A percentile compares a stretch with the other conserved stretches of the same genome.
phyloP scores from a whole-genome alignment of 805 yeast species.

The Kodamaea nitidulidarum region DNA sequence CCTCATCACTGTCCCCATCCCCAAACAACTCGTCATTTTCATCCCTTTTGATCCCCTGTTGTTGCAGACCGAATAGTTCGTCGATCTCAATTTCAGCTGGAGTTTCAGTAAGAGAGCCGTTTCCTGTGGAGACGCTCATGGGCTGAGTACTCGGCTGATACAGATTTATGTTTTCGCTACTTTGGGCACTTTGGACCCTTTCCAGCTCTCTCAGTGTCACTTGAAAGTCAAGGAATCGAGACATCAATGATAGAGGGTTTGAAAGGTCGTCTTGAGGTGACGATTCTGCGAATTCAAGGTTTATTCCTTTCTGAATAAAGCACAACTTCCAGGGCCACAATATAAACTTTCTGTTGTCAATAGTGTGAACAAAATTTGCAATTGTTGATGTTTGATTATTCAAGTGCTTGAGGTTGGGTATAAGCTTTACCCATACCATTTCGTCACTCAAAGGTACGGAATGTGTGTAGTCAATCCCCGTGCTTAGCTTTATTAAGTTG shows the following conservation, averaged over 20 bases:
- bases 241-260: constrained; percentile 33
- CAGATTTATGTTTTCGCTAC: background rate
- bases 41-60: background rate
- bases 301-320: constrained; percentile 48
- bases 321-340: constrained; percentile 74
- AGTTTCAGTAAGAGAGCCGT: constrained; percentile 1
- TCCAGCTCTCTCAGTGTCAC: background rate
- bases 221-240: constrained; percentile 32
- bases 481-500: constrained; percentile 31
- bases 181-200: constrained; percentile 1
- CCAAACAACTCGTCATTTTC: constrained; percentile 9
- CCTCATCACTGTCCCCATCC: constrained; percentile 9
- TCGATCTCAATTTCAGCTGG: constrained; percentile 24
- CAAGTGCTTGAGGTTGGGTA: constrained; percentile 65
- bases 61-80: constrained; percentile 29
- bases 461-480: constrained; percentile 25
- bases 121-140: constrained; percentile 1
- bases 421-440: constrained; percentile 58
- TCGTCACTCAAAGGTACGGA: constrained; percentile 17
- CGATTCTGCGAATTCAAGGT: constrained; percentile 7
- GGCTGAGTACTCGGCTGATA: constrained; percentile 1
- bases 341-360: constrained; percentile 51
- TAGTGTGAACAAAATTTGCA: constrained; percentile 51
- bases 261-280: constrained; percentile 3
- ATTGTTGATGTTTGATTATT: constrained; percentile 65